Conservation (phyloP, 2,329 filamentous ascomycete species). For the Pseudocercospora eumusae region DNA sequence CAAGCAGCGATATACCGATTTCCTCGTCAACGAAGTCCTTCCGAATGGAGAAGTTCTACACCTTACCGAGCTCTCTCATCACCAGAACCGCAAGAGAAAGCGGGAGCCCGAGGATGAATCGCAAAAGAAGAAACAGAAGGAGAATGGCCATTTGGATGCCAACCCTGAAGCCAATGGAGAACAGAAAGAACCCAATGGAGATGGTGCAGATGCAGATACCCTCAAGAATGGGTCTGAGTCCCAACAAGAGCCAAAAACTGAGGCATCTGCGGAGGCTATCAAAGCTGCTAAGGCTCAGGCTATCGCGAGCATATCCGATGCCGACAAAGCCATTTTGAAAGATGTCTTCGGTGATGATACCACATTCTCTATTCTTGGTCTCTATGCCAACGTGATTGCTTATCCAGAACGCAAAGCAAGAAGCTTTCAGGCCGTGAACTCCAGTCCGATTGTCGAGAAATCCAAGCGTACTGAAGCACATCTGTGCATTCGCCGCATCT, state of each 20-base stretch:
- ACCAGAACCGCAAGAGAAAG: constrained; percentile 30
- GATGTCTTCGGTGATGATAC: constrained; percentile 56
- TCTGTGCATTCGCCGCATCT: constrained; percentile 71
- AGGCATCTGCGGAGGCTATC: constrained; percentile 12
- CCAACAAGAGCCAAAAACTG: neutral
- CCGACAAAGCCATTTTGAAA: constrained; percentile 43
- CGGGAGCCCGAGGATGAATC: constrained; percentile 23
- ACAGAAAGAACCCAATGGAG: constrained; percentile 4
- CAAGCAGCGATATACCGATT: constrained; percentile 85
- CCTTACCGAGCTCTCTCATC: constrained; percentile 53
- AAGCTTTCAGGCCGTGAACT: constrained; percentile 57
- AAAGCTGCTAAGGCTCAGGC: constrained; percentile 23
- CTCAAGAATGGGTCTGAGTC: neutral
- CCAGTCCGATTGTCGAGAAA: constrained; percentile 60
- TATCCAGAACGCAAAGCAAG: constrained; percentile 58
- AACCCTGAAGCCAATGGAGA: constrained; percentile 13
- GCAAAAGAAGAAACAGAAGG: constrained; percentile 24
- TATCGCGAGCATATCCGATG: constrained; percentile 39
- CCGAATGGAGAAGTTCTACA: constrained; percentile 75
- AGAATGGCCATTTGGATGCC: neutral
- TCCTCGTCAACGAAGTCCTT: constrained; percentile 85
- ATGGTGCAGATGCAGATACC: neutral
- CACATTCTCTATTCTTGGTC: constrained; percentile 53
- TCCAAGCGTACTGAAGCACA: constrained; percentile 64
- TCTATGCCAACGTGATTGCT: constrained; percentile 57